Base-by-base conservation (phyloP, 2,329 filamentous ascomycete genomes). In the Teratosphaeria viscida region DNA sequence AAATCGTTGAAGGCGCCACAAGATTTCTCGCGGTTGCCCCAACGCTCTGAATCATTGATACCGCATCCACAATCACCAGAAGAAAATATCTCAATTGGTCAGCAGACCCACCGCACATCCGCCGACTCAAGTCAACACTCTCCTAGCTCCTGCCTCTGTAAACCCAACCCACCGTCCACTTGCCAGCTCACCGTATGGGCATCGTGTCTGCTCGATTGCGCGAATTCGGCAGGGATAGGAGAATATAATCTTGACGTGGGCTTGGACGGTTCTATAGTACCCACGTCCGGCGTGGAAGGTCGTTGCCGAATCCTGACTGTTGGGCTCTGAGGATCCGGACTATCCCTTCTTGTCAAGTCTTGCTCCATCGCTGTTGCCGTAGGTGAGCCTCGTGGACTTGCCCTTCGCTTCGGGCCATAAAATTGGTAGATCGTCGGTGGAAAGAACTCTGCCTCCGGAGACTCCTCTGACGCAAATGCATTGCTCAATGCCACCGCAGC, bases 161-260 rank as follows among this genome's bases (percentile, higher is more conserved):
- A 2, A 37, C 2, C 29, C 54, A 32, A 34, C 53, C 29, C 4
- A n/a, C 27, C 14, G 26, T 12, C 19, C n/a, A 53, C 26, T 34
- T 23, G 23, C 14, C 16, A 32, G 26, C 43, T n/a, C n/a, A n/a
- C n/a, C 43, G n/a, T 19, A 8, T 49, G 19, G 23, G 54, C 10
- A 26, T 56, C 27, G n/a, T 47, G 59, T 19, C 32, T 49, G 32
- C 53, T 57, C 27, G 60, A 23, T 8, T 60, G 27, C 16, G 60
- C 60, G 39, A 63, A 63, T 3, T 55, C 56, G 23, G 60, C 62
- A n/a, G 57, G 57, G 57, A 63, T 60, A 5, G 60, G 60, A 26
- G 62, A 63, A 39, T 63, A 62, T 19, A 2, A 35, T 23, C 27
- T 14, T 57, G 55, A 19, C 58, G 56, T 16, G 49, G 34, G 53